Evolutionary conservation across 441 rosid species (phyloP), one percentile per base, ranked within the genome.

Genomic region (Melastoma candidum): DNA sequence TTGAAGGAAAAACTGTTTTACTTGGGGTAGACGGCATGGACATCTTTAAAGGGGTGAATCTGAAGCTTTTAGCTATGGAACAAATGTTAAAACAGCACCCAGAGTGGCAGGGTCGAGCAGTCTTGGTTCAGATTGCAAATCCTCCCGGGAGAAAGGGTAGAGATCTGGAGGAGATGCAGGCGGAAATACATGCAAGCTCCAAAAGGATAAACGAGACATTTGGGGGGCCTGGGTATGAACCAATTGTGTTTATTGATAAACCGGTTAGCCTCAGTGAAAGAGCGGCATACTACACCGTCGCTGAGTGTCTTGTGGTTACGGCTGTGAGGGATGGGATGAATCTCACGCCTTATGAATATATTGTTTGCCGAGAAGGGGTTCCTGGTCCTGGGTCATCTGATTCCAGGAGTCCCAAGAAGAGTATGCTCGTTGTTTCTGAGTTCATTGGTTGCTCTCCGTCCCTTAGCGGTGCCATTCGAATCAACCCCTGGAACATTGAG

Each of bases 291-390:
- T 76, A 73, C 67, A 75, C 83, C 3, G 44, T 84, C 56, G 82
- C 92, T 0, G 92, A 84, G 73, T 84, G 88, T 53, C 85, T 79
- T 58, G 85, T 81, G 46, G 88, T 84, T 60, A 74, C 93, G 26
- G 88, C 93, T 64, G 93, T 84, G 63, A 79, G 93, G 67, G 93
- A 84, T 71, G 93, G 88, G 45, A 79, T 84, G 93, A 84, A 84
- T 71, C 93, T 84, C 53, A 84, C 82, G 32, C 93, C 88, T 2
- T 84, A 84, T 1, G 88, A 84, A 71, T 84, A 84, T 64, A 71
- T 84, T 58, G 85, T 84, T 6, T 79, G 85, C 63, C 63, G 93
- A 66, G 80, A 84, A 49, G 88, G 93, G 17, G 79, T 77, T 48
- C 66, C 78, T 50, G 74, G 53, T 12, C 58, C 76, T 4, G 83